These are phyloP conservation scores for Saccharomyces pastorianus DNA, from an alignment of 1,139 yeast species.

Conservation along the genomic window DNA sequence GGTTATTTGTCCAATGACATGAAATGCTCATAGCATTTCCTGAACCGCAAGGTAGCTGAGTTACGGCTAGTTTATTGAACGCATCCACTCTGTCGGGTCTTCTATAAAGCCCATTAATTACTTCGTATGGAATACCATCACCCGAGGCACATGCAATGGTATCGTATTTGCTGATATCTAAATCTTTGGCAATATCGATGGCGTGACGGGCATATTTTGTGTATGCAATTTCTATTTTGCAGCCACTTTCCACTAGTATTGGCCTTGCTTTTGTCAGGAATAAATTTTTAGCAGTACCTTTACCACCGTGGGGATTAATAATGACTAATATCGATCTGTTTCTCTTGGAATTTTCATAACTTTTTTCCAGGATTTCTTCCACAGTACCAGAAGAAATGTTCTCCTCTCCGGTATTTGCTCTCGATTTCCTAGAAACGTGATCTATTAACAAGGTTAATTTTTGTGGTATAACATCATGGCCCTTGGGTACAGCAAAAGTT, in stretches of 20 bases:
- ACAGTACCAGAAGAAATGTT: conserved; percentile 18
- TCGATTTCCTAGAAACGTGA: conserved; percentile 1
- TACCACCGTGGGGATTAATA: conserved; percentile 85
- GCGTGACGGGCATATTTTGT: conserved; percentile 75
- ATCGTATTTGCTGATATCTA: conserved; percentile 56
- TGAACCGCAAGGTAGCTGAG: conserved; percentile 91
- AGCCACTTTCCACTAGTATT: conserved; percentile 60
- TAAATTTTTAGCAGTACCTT: conserved; percentile 60
- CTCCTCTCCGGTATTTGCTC: background rate
- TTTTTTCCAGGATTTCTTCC: conserved; percentile 33
- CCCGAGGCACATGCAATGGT: conserved; percentile 88
- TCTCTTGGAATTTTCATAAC: conserved; percentile 36
- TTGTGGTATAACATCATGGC: conserved; percentile 2
- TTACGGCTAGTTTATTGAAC: conserved; percentile 56
- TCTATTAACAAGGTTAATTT: conserved; percentile 1
- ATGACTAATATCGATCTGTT: conserved; percentile 53
- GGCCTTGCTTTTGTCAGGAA: conserved; percentile 57
- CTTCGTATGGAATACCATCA: conserved; percentile 94
- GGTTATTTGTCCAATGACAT: conserved; percentile 64
- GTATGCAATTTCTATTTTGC: conserved; percentile 45
- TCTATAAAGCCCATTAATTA: conserved; percentile 70
- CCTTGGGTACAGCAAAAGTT: conserved; percentile 3
- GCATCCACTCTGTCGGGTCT: conserved; percentile 58
- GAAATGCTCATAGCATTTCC: conserved; percentile 89
- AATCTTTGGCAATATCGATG: conserved; percentile 50